Conservation (phyloP, 495 filamentous ascomycete species). For the Annulohypoxylon maeteangense region DNA sequence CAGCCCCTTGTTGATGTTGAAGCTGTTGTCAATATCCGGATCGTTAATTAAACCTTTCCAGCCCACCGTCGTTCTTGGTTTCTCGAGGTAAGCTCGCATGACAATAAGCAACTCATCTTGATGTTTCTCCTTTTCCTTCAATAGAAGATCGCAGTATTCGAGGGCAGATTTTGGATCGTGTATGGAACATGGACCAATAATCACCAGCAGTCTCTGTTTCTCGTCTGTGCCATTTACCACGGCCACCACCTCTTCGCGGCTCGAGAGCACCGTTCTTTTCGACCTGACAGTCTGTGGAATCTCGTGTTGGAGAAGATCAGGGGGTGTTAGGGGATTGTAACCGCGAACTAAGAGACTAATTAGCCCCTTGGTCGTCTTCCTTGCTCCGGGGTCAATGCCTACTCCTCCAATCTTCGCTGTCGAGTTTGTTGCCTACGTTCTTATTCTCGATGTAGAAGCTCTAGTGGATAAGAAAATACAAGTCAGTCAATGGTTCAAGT, state of each 20-base stretch:
- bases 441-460: slow-evolving; percentile 90
- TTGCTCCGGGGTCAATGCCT: slow-evolving; percentile 46
- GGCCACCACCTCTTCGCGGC: slow-evolving; percentile 82
- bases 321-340: slow-evolving; percentile 93
- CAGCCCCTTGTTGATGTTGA: slow-evolving; percentile 98
- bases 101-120: slow-evolving; percentile 89
- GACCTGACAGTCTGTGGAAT: slow-evolving; percentile 82
- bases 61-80: slow-evolving; percentile 96
- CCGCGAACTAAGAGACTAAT: slow-evolving; percentile 70
- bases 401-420: slow-evolving; percentile 93
- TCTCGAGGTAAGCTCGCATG: slow-evolving; percentile 99
- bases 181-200: slow-evolving; percentile 96
- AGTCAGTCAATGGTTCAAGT: slow-evolving; percentile 27
- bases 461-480: slow-evolving; percentile 38
- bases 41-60: slow-evolving; percentile 99
- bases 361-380: slow-evolving; percentile 19
- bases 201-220: slow-evolving; percentile 82
- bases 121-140: slow-evolving; percentile 89
- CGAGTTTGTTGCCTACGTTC: slow-evolving; percentile 81
- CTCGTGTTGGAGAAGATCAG: slow-evolving; percentile 95
- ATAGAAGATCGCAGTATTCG: slow-evolving; percentile 89
- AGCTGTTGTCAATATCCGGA: slow-evolving; percentile 97
- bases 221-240: slow-evolving; percentile 83
- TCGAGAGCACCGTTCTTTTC: slow-evolving; percentile 79
- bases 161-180: slow-evolving; percentile 93